Percentiles rank a stretch among this genome's conserved stretches.
Conservation (phyloP, 495 filamentous ascomycete genomes). For the Talaromyces nanjingensis region DNA sequence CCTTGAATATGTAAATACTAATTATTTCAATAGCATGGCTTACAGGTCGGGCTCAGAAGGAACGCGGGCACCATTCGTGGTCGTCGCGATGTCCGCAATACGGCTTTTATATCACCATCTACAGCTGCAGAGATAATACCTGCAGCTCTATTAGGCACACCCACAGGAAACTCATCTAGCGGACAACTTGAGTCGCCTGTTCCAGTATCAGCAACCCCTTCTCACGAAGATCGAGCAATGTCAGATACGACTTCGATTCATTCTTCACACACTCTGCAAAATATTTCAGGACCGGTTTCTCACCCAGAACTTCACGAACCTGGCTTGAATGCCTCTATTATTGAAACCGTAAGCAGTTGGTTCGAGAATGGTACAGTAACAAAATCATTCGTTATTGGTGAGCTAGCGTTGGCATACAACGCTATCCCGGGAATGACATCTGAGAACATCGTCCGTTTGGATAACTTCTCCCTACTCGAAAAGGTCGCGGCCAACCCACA, state of each 20-base stretch:
- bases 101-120: constrained; percentile 56
- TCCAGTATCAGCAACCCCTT: constrained; percentile 28
- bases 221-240: constrained; percentile 46
- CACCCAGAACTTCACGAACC: constrained; percentile 79
- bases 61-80: constrained; percentile 77
- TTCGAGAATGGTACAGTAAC: constrained; percentile 69
- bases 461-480: constrained; percentile 86
- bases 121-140: constrained; percentile 25
- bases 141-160: constrained; percentile 14
- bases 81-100: constrained; percentile 84
- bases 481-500: constrained; percentile 92
- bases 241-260: constrained; percentile 91
- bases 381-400: constrained; percentile 73
- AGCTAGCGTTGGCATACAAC: constrained; percentile 86
- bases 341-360: constrained; percentile 82
- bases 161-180: constrained; percentile 21
- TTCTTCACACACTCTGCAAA: constrained; percentile 75
- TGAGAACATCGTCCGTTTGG: constrained; percentile 66
- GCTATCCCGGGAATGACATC: constrained; percentile 42
- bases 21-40: constrained; percentile 37
- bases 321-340: constrained; percentile 82
- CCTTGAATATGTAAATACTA: neutral
- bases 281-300: constrained; percentile 47
- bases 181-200: constrained; percentile 34
- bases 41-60: constrained; percentile 50